Conservation (phyloP, 768 basidiomycete genomes). For the Tricholomella constricta region DNA sequence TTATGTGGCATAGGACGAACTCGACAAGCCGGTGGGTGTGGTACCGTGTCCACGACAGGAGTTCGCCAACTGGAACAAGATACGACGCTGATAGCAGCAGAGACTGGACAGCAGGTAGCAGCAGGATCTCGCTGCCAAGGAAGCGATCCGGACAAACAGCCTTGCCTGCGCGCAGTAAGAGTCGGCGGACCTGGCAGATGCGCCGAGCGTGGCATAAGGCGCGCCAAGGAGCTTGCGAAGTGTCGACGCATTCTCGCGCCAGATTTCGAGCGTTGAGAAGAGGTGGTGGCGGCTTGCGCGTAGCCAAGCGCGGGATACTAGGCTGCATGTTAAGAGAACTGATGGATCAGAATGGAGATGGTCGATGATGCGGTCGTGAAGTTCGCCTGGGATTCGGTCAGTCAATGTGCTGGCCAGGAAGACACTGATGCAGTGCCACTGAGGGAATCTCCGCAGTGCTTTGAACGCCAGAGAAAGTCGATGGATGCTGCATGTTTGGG, state of each 20-base stretch:
- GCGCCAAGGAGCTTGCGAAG: neutral
- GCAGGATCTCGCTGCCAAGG: neutral
- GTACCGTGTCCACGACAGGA: constrained; percentile 1
- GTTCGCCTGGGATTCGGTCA: constrained; percentile 17
- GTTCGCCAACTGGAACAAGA: neutral
- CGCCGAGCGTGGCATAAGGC: neutral
- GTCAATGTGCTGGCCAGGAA: neutral
- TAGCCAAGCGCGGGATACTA: constrained; percentile 19
- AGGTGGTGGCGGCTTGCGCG: constrained; percentile 19
- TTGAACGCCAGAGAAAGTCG: no score
- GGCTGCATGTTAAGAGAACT: no score
- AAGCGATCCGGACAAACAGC: neutral
- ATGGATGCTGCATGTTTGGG: no score
- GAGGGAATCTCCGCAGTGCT: neutral
- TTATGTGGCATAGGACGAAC: constrained; percentile 3
- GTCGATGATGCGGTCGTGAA: constrained; percentile 22
- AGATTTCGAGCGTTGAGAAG: neutral
- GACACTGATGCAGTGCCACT: neutral
- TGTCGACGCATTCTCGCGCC: neutral
- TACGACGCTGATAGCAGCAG: constrained; percentile 1
- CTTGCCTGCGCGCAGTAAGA: neutral
- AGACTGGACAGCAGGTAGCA: neutral
- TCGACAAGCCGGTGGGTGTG: constrained; percentile 7
- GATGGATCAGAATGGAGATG: constrained; percentile 19
- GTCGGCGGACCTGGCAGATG: neutral